phyloP scores from a whole-genome alignment of 768 basidiomycete species.

The Suillus lakei region DNA sequence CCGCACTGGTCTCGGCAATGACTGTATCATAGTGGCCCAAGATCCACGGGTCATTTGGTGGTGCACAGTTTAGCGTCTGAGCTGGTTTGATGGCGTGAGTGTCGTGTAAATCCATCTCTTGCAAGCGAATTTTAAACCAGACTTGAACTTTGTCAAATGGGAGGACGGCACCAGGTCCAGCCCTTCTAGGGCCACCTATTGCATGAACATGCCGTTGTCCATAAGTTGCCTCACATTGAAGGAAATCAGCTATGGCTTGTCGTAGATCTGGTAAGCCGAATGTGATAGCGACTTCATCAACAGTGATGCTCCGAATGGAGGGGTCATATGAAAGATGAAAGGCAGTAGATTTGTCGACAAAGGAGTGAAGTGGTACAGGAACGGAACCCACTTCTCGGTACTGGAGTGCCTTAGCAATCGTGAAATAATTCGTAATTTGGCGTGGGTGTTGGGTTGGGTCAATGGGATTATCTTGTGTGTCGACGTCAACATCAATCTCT shows the following conservation, averaged over 20 bases:
- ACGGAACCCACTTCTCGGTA: background rate
- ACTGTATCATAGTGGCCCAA: constrained; percentile 3
- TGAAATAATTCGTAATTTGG: constrained; percentile 2
- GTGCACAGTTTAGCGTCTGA: constrained; percentile 2
- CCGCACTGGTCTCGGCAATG: background rate
- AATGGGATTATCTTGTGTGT: too few relatives aligned
- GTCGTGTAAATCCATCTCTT: background rate
- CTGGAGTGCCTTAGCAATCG: background rate
- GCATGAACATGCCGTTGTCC: background rate
- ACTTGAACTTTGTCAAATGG: background rate
- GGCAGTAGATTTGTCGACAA: constrained; percentile 15
- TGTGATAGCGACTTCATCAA: constrained; percentile 26
- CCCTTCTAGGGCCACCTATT: background rate
- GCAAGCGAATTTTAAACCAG: constrained; percentile 13
- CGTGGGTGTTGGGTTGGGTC: too few relatives aligned
- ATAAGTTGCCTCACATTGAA: background rate
- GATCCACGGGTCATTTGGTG: background rate
- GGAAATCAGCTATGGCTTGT: constrained; percentile 21
- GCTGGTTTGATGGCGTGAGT: background rate
- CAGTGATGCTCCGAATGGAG: constrained; percentile 16
- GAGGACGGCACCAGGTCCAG: background rate
- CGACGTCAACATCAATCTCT: too few relatives aligned
- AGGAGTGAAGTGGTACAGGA: constrained; percentile 20
- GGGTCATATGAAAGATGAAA: constrained; percentile 33
- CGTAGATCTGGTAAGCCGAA: constrained; percentile 34